A percentile compares a stretch with the other conserved stretches of the same genome.
Evolutionary conservation across 2,329 filamentous ascomycete genomes (phyloP).

Genomic region (Alternaria solani): DNA sequence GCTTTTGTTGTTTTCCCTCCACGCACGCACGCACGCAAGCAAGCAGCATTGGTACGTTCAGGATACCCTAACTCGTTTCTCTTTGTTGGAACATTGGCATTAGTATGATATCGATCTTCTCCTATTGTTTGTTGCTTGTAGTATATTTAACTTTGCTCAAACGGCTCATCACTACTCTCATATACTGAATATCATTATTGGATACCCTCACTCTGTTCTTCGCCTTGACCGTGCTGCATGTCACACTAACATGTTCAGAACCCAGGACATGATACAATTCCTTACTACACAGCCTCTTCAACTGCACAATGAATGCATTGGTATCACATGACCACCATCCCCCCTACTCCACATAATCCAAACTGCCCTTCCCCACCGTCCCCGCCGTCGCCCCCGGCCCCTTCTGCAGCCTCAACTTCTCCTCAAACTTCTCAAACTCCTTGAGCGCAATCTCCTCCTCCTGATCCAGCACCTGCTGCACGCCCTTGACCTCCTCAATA

Average conservation of each 20-base stretch:
- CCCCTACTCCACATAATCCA: constrained; percentile 59
- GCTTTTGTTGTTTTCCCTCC: not conserved
- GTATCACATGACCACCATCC: constrained; percentile 1
- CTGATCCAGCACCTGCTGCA: constrained; percentile 87
- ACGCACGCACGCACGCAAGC: not conserved
- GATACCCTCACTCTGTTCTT: not conserved
- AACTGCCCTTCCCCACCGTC: constrained; percentile 59
- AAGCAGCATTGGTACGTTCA: constrained; percentile 6
- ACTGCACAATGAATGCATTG: constrained; percentile 8
- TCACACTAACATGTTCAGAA: not conserved
- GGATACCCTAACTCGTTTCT: constrained; percentile 5
- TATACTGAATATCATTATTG: not conserved
- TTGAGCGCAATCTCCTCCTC: constrained; percentile 87
- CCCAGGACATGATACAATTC: not conserved
- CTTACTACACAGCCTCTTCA: not conserved
- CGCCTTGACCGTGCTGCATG: not conserved
- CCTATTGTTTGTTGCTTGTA: not conserved
- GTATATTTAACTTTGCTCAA: not conserved
- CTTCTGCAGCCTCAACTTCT: constrained; percentile 73
- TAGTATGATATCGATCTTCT: not conserved
- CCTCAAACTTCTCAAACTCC: constrained; percentile 95
- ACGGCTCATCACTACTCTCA: not conserved
- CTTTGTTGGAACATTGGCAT: not conserved
- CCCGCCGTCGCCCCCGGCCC: constrained; percentile 60
- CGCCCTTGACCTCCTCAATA: constrained; percentile 95